Base-by-base conservation (phyloP, 495 filamentous ascomycete species). In the Aspergillus incahuasiensis region DNA sequence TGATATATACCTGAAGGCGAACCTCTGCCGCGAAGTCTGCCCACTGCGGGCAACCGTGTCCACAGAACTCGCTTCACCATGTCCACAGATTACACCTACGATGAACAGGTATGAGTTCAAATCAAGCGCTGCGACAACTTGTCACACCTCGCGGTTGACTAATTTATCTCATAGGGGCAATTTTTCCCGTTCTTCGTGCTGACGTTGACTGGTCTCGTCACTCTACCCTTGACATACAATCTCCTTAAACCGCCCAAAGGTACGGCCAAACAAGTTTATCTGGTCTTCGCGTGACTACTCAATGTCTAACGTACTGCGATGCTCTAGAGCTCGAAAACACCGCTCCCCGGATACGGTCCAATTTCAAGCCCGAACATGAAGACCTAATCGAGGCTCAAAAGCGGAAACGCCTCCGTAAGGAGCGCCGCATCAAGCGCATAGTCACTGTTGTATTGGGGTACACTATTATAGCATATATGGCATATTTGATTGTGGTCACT, bases 141-240 rank as follows among this genome's bases (percentile, higher is more conserved):
- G 5, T 12, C 30, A 3, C 9, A 11, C 15, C 4, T 7, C 9
- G 8, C 9, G 3, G 22, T 42, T 58, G 58, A 28, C 61, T 48
- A 35, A 20, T 55, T 0, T 3, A 11, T 47, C 15, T 48, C 52
- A 20, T 60, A 97, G 85, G 92, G 92, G 42, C 87, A 96, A 85
- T 96, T 96, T 79, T 98, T 96, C 81, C 94, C 94, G 63, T 97
- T 91, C 81, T 98, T 97, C 79, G 83, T 98, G 73, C 82, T 97
- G 65, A 96, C 91, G 45, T 82, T 97, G 59, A 82, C 87, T 52
- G 83, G 85, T 67, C 85, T 98, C 54, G 79, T 97, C 74, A 95
- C 92, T 16, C 73, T 97, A 45, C 95, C 94, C 56, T 79, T 95
- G 65, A 96, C 94, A 60, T 96, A 92, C 70, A 88, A 84, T 55